Evolutionary conservation across 1,139 yeast species (phyloP).

Genomic region (Zhuliangozyma parablackwelliae): DNA sequence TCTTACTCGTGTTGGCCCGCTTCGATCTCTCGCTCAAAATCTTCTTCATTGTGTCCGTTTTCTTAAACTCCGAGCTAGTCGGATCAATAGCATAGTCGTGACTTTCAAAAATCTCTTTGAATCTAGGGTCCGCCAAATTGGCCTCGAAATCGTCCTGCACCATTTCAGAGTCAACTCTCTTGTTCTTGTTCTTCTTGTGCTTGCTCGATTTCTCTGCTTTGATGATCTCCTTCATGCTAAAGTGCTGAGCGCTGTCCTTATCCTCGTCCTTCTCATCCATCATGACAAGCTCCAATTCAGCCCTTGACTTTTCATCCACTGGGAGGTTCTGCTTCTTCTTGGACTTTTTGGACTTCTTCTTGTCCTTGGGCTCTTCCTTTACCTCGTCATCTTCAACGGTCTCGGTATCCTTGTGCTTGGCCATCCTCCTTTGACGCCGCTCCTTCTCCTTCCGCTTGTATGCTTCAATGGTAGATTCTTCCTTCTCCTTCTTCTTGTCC

Average conservation of each 20-base stretch:
- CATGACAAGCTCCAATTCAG: slow-evolving; percentile 74
- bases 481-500: slow-evolving; percentile 38
- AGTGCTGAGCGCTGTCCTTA: slow-evolving; percentile 50
- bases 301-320: slow-evolving; percentile 47
- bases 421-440: slow-evolving; percentile 78
- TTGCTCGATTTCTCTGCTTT: slow-evolving; percentile 68
- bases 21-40: slow-evolving; percentile 71
- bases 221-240: slow-evolving; percentile 73
- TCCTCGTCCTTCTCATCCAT: slow-evolving; percentile 63
- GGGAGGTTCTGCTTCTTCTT: slow-evolving; percentile 10
- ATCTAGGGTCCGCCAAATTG: slow-evolving; percentile 78
- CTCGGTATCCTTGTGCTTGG: slow-evolving; percentile 58
- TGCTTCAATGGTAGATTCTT: slow-evolving; percentile 76
- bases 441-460: slow-evolving; percentile 89
- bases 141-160: slow-evolving; percentile 64
- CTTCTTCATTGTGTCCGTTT: slow-evolving; percentile 81
- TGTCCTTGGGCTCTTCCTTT: slow-evolving; percentile 20
- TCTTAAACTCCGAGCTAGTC: slow-evolving; percentile 80
- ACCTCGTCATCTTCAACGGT: slow-evolving; percentile 40
- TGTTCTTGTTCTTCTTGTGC: slow-evolving; percentile 37
- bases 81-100: slow-evolving; percentile 93
- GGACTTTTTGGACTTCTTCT: slow-evolving; percentile 21
- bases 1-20: slow-evolving; percentile 27
- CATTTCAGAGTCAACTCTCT: slow-evolving; percentile 37
- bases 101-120: slow-evolving; percentile 78